Conservation (phyloP, 2,329 filamentous ascomycete species). For the Dryadomyces quercus-mongolicae region DNA sequence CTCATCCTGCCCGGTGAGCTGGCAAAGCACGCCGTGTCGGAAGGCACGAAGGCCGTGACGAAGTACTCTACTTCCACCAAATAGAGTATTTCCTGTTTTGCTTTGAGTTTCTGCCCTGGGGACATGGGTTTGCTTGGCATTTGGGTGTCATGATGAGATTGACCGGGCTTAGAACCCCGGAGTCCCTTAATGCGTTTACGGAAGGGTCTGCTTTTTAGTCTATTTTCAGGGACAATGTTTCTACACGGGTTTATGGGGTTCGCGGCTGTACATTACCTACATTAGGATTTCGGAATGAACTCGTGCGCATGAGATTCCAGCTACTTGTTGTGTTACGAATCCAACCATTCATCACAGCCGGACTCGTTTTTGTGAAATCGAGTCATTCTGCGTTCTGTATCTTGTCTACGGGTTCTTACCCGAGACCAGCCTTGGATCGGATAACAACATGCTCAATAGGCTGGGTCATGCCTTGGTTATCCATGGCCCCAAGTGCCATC, state of each 20-base stretch:
- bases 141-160: slow-evolving; percentile 47
- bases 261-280: slow-evolving; percentile 63
- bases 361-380: not conserved
- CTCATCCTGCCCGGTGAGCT: slow-evolving; percentile 97
- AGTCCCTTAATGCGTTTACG: slow-evolving; percentile 62
- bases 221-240: slow-evolving; percentile 54
- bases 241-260: slow-evolving; percentile 58
- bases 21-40: slow-evolving; percentile 98
- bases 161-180: slow-evolving; percentile 33
- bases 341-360: not conserved
- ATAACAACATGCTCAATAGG: slow-evolving; percentile 84
- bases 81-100: slow-evolving; percentile 45
- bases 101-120: slow-evolving; percentile 32
- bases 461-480: slow-evolving; percentile 81
- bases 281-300: slow-evolving; percentile 48
- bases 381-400: not conserved
- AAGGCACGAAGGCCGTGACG: slow-evolving; percentile 99
- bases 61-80: slow-evolving; percentile 99
- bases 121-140: slow-evolving; percentile 41
- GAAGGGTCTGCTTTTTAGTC: slow-evolving; percentile 47
- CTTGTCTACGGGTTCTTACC: slow-evolving; percentile 23
- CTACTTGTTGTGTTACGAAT: not conserved
- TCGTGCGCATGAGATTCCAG: slow-evolving; percentile 43
- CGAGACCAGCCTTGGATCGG: slow-evolving; percentile 71
- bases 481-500: slow-evolving; percentile 64